phyloP scores from a whole-genome alignment of 345 rosid genomes.

The Sapria himalayana region DNA sequence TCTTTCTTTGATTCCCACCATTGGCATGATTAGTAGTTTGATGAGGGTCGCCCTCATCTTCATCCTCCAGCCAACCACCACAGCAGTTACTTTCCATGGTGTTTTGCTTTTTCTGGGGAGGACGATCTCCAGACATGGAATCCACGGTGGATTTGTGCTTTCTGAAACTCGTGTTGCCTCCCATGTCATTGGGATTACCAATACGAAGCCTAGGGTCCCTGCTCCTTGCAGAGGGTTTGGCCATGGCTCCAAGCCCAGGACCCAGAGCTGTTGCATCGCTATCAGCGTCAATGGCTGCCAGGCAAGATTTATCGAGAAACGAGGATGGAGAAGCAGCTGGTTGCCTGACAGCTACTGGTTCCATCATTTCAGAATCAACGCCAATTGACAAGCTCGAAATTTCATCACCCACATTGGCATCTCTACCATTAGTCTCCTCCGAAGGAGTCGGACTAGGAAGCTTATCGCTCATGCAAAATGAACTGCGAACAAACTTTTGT shows the following conservation, averaged over 20 bases:
- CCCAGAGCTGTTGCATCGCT: constrained; percentile 11
- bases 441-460: constrained; percentile 99
- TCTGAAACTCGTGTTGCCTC: constrained; percentile 23
- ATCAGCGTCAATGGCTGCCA: constrained; percentile 12
- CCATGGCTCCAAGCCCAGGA: constrained; percentile 17
- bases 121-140: constrained; percentile 24
- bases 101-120: constrained; percentile 39
- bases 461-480: constrained; percentile 21
- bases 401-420: constrained; percentile 42
- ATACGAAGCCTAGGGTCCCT: constrained; percentile 87
- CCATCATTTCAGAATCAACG: constrained; percentile 9
- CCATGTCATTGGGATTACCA: constrained; percentile 25
- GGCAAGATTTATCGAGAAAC: constrained; percentile 8
- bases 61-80: constrained; percentile 62
- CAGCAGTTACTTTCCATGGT: constrained; percentile 15
- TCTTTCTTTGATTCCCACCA: too few relatives aligned
- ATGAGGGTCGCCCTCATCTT: constrained; percentile 19
- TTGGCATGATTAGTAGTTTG: constrained; percentile 9
- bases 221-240: constrained; percentile 43
- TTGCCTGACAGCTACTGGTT: constrained; percentile 12
- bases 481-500: constrained; percentile 35
- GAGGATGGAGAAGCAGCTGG: constrained; percentile 11
- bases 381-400: constrained; percentile 30
- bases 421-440: constrained; percentile 39
- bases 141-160: constrained; percentile 47